Conservation (phyloP, 2,329 filamentous ascomycete genomes). For the Chaetothyriales sp. region DNA sequence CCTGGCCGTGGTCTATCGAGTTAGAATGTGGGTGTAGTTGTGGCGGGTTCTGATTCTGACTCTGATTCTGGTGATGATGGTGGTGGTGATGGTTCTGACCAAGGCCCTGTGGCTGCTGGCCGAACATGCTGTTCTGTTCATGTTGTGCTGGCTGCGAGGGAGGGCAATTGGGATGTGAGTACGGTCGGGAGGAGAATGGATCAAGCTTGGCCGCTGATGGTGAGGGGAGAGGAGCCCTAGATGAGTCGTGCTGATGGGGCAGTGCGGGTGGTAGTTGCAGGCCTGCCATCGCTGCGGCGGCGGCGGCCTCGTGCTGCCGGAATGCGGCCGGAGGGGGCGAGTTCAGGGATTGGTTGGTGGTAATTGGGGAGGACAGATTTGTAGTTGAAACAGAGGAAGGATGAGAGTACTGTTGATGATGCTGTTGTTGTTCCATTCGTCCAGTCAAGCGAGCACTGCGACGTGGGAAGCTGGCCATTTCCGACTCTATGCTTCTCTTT, state of each 20-base stretch:
- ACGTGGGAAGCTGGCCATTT: conserved; percentile 6
- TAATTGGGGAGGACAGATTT: conserved; percentile 16
- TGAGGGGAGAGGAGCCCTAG: conserved; percentile 16
- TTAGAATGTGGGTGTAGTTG: conserved; percentile 16
- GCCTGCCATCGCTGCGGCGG: conserved; percentile 5
- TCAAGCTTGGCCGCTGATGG: conserved; percentile 14
- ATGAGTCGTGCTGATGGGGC: conserved; percentile 8
- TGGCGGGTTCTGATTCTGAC: conserved; percentile 6
- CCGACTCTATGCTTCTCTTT: not conserved
- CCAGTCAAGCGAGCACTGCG: conserved; percentile 4
- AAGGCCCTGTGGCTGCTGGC: conserved; percentile 4
- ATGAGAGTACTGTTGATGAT: not conserved
- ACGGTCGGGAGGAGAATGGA: conserved; percentile 12
- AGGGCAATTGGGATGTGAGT: conserved; percentile 11
- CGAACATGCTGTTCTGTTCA: conserved; percentile 7
- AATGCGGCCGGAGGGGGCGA: conserved; percentile 9
- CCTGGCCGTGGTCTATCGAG: conserved; percentile 16
- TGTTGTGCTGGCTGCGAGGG: conserved; percentile 8
- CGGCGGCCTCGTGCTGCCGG: conserved; percentile 7
- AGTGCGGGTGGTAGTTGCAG: conserved; percentile 10
- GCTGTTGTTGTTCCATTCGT: conserved; percentile 1
- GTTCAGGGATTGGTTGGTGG: conserved; percentile 11
- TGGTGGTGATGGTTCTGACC: not conserved
- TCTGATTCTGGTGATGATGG: conserved; percentile 3
- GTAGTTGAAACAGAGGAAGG: conserved; percentile 5